phyloP scores from a whole-genome alignment of 1,139 yeast genomes.

The Kazachstania sp. region DNA sequence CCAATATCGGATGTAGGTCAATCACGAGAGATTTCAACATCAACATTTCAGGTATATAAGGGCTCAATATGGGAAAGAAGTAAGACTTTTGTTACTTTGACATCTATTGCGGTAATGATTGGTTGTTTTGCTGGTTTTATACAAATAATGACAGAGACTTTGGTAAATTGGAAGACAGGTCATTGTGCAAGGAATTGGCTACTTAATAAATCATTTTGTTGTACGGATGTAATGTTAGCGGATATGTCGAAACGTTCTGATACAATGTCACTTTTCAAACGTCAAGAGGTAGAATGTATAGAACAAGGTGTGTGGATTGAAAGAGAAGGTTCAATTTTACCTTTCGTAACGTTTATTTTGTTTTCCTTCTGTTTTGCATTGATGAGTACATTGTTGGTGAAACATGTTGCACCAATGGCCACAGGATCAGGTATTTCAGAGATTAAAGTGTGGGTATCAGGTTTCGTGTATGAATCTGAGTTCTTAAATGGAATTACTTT shows the following conservation, averaged over 20 bases:
- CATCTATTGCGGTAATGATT: conserved; percentile 62
- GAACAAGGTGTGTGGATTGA: conserved; percentile 41
- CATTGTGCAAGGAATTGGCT: conserved; percentile 65
- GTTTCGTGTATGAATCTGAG: conserved; percentile 65
- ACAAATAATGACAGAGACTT: conserved; percentile 76
- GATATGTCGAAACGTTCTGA: background rate
- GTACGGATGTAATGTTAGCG: conserved; percentile 46
- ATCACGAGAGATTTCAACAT: conserved; percentile 6
- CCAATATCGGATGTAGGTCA: conserved; percentile 7
- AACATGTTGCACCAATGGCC: conserved; percentile 73
- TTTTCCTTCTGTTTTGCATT: conserved; percentile 57
- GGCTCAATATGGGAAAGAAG: conserved; percentile 42
- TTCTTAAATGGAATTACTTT: conserved; percentile 72
- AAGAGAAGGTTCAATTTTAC: conserved; percentile 44
- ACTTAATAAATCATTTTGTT: conserved; percentile 69
- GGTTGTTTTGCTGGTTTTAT: conserved; percentile 78
- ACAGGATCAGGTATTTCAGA: conserved; percentile 98
- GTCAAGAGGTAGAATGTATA: conserved; percentile 37
- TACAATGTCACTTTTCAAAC: conserved; percentile 11
- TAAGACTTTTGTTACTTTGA: conserved; percentile 63
- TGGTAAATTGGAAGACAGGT: conserved; percentile 73
- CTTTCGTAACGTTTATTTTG: conserved; percentile 51
- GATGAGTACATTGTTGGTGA: conserved; percentile 60
- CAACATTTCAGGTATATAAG: conserved; percentile 13
- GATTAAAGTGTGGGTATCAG: conserved; percentile 89